phyloP scores from a whole-genome alignment of 805 yeast genomes.

The Nakazawaea molendinolei region DNA sequence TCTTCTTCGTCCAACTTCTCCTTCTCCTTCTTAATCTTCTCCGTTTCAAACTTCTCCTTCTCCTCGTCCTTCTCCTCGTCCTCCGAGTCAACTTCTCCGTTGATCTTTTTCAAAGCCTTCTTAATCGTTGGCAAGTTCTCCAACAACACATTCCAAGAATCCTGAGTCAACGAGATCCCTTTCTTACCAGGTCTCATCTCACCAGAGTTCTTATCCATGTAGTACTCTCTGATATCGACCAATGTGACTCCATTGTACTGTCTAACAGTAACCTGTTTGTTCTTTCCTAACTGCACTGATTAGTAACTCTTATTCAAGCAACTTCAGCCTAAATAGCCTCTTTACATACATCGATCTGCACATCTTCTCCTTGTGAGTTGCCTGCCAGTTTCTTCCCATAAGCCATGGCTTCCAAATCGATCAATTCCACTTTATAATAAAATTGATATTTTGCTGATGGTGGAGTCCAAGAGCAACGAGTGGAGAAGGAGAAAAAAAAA shows the following conservation, averaged over 20 bases:
- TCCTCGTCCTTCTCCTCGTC: slow-evolving; percentile 19
- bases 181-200: slow-evolving; percentile 78
- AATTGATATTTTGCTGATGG: no score
- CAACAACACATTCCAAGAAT: slow-evolving; percentile 44
- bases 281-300: slow-evolving; percentile 38
- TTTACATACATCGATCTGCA: slow-evolving; percentile 9
- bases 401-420: no score
- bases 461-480: no score
- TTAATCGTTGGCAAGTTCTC: slow-evolving; percentile 40
- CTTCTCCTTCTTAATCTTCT: slow-evolving; percentile 15
- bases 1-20: not conserved
- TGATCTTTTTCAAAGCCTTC: slow-evolving; percentile 38
- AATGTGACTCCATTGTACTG: slow-evolving; percentile 59
- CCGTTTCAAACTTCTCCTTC: slow-evolving; percentile 14
- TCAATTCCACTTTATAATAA: no score
- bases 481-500: no score
- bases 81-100: slow-evolving; percentile 17
- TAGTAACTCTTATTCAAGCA: not conserved
- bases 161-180: slow-evolving; percentile 56
- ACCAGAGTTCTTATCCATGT: slow-evolving; percentile 48
- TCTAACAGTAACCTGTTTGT: slow-evolving; percentile 68
- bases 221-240: slow-evolving; percentile 83
- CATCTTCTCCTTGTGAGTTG: slow-evolving; percentile 2
- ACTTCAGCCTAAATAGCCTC: no score
- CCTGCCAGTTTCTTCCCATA: slow-evolving; percentile 3